Base-by-base conservation (phyloP, 441 rosid genomes). In the Macaranga tanarius region DNA sequence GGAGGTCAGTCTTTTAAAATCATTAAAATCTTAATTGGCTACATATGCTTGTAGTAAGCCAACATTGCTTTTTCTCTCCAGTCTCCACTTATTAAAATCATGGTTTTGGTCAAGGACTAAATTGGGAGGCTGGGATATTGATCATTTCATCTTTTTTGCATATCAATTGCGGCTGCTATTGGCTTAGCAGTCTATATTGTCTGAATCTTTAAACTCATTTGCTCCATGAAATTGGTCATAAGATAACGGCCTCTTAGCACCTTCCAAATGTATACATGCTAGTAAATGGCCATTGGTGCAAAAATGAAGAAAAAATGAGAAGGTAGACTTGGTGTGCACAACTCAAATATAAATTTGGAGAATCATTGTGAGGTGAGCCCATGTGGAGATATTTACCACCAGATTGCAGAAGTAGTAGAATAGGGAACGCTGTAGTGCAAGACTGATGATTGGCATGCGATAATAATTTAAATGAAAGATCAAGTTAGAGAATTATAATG, bases 1-100 rank as follows among this genome's bases (percentile, higher is more conserved):
- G 85, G 79, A 74, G 92, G 90, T 84, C 72, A 71, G 73, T 31
- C 56, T 58, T 45, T 47, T 7, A 60, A n/a, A n/a, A n/a, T 69
- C 23, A 3, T 15, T 44, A n/a, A 25, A 23, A 10, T 45, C 7
- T 57, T 52, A 34, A 17, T 23, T 22, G 42, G 55, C 63, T 47
- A 25, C 2, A 56, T 42, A 20, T 54, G 48, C 48, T n/a, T 17
- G n/a, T 19, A n/a, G 19, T 28, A 17, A 67, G 70, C 23, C 22
- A 25, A 23, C 42, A 25, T 5, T 64, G 4, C 10, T 13, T 2
- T 68, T 12, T 20, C 10, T n/a, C 20, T n/a, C 12, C 52, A 48
- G 52, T 48, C 16, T 48, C 4, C 52, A 48, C 52, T 12, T 3
- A 15, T 11, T 48, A 48, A 48, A 48, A 11, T 11, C 19, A 45